These are phyloP conservation scores for Amphicarpaea edgeworthii DNA, from an alignment of 306 rosid genomes.

Conservation along the genomic window DNA sequence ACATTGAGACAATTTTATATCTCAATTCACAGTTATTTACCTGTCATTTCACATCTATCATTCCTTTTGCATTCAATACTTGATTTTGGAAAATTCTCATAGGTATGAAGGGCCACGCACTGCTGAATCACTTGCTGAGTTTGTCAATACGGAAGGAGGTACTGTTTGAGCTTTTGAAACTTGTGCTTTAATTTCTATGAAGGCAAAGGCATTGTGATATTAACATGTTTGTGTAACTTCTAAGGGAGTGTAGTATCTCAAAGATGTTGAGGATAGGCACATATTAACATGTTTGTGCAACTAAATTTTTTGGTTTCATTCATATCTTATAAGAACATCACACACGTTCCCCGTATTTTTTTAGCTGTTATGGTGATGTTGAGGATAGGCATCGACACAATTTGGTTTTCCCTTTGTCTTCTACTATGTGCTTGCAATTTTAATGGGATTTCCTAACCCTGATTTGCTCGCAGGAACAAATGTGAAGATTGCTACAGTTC, in stretches of 20 bases:
- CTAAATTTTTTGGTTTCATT: conserved; percentile 26
- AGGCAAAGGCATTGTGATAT: conserved; percentile 7
- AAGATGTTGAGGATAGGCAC: no score
- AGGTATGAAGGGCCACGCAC: conserved; percentile 89
- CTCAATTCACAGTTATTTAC: conserved; percentile 27
- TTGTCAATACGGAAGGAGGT: conserved; percentile 86
- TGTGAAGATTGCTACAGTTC: conserved; percentile 79
- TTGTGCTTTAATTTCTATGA: conserved; percentile 10
- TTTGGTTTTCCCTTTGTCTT: conserved; percentile 20
- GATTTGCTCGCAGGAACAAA: conserved; percentile 73
- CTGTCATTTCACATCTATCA: conserved; percentile 5
- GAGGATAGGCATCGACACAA: conserved; percentile 25
- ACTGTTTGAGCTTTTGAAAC: conserved; percentile 33
- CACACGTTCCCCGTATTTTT: conserved; percentile 12
- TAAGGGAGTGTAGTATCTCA: conserved; percentile 20
- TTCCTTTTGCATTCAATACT: conserved; percentile 8
- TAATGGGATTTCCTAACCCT: conserved; percentile 34
- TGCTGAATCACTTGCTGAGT: conserved; percentile 85
- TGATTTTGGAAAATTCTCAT: conserved; percentile 23
- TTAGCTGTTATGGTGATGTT: conserved; percentile 22
- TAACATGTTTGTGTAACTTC: conserved; percentile 23
- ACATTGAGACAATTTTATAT: conserved; percentile 12
- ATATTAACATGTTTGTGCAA: conserved; percentile 17
- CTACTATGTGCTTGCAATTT: conserved; percentile 1
- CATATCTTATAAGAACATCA: conserved; percentile 17